These are phyloP conservation scores for Cytospora leucostoma DNA, from an alignment of 2,329 filamentous ascomycete species.

Conservation along the genomic window DNA sequence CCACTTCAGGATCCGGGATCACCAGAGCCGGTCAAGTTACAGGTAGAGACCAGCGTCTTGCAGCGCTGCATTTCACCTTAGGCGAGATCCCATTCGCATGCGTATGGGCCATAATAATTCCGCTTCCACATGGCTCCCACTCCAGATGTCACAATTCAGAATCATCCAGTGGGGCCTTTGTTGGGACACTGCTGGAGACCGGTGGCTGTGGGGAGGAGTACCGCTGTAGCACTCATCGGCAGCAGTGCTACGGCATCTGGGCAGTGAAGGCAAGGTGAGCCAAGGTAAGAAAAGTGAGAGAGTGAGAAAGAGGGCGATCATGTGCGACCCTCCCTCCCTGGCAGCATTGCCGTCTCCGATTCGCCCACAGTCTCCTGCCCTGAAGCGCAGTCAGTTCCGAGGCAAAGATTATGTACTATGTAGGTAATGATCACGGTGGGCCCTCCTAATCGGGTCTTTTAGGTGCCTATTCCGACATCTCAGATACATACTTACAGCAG, in stretches of 20 bases:
- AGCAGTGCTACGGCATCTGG: background rate
- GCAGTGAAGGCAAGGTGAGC: background rate
- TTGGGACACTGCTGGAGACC: background rate
- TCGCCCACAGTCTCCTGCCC: constrained; percentile 20
- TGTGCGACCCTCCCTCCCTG: constrained; percentile 7
- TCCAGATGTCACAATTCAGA: background rate
- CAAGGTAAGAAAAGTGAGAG: no score
- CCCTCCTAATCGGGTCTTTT: constrained; percentile 9
- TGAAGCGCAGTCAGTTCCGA: constrained; percentile 22
- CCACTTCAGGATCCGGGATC: background rate
- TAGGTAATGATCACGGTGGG: constrained; percentile 2
- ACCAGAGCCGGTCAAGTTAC: background rate
- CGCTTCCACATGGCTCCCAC: constrained; percentile 8
- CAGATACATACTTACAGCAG: background rate
- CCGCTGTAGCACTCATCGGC: background rate
- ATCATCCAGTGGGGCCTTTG: background rate
- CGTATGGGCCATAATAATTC: background rate
- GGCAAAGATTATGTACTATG: constrained; percentile 11
- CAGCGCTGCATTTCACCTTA: constrained; percentile 16
- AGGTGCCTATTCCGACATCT: background rate
- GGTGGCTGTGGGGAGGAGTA: background rate
- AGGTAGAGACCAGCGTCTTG: background rate
- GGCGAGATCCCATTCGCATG: constrained; percentile 10
- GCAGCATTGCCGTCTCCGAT: background rate
- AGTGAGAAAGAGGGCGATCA: background rate